phyloP scores from a whole-genome alignment of 345 rosid genomes.

The Populus ilicifolia region DNA sequence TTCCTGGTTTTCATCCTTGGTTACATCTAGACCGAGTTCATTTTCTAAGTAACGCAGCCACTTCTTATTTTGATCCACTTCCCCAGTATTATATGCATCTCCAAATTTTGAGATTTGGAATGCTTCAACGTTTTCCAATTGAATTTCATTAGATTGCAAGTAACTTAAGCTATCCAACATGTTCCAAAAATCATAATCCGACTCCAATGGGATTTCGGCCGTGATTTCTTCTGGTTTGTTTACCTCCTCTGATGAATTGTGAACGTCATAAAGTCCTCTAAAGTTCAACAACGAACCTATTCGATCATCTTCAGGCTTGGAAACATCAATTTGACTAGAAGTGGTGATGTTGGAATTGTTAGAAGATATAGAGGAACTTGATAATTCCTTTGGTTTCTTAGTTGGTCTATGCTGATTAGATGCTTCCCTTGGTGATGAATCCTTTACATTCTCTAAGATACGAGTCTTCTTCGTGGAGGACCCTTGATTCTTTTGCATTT shows the following conservation, averaged over 20 bases:
- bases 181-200: constrained; percentile 67
- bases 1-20: constrained; percentile 15
- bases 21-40: constrained; percentile 53
- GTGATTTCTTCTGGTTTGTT: constrained; percentile 43
- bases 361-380: constrained; percentile 38
- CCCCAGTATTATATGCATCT: neutral
- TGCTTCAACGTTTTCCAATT: constrained; percentile 13
- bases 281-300: constrained; percentile 10
- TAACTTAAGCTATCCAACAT: constrained; percentile 49
- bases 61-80: constrained; percentile 35
- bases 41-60: constrained; percentile 62
- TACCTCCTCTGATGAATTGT: constrained; percentile 45
- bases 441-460: neutral
- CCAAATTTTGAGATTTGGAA: constrained; percentile 23
- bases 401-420: neutral
- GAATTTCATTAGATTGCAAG: constrained; percentile 17
- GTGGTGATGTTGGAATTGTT: constrained; percentile 27
- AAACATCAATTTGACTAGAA: constrained; percentile 17
- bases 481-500: constrained; percentile 8
- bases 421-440: neutral
- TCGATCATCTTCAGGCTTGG: constrained; percentile 11
- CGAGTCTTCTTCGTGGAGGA: constrained; percentile 23
- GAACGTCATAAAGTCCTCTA: neutral
- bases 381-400: constrained; percentile 30
- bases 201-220: constrained; percentile 46